Evolutionary conservation across 345 rosid genomes (phyloP).

Genomic region (Acer negundo): DNA sequence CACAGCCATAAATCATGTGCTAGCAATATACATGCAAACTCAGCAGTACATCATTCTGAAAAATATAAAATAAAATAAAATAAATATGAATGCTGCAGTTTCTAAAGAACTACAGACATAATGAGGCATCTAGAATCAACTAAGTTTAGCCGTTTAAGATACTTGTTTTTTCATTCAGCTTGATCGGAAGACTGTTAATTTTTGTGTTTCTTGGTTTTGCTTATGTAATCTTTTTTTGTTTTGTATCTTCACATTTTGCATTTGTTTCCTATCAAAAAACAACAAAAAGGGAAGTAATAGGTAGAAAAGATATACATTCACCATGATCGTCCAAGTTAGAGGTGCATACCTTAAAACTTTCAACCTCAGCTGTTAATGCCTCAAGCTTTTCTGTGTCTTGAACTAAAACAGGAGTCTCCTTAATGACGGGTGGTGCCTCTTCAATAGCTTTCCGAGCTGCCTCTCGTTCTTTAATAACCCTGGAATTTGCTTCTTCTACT

Average conservation of each 20-base stretch:
- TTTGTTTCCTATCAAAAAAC: not conserved
- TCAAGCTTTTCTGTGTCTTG: conserved; percentile 88
- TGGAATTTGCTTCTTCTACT: conserved; percentile 87
- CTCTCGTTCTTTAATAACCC: conserved; percentile 75
- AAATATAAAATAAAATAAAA: not conserved
- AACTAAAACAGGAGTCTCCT: conserved; percentile 94
- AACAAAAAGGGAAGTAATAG: not conserved
- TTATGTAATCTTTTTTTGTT: not conserved
- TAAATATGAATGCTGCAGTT: not conserved
- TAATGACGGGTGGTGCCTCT: conserved; percentile 94
- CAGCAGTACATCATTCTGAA: not conserved
- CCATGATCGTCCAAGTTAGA: conserved; percentile 12
- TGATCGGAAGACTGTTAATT: not conserved
- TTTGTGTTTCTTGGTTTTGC: not conserved
- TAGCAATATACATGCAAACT: not conserved
- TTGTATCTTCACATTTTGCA: not conserved
- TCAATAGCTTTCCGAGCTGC: conserved; percentile 93
- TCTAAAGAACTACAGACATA: not conserved
- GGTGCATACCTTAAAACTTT: conserved; percentile 72
- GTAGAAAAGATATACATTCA: not conserved
- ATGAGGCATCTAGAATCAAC: not conserved
- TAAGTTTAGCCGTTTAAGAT: not conserved
- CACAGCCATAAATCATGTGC: not conserved
- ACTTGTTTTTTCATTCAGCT: not conserved
- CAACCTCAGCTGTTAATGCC: conserved; percentile 67